Evolutionary conservation across 73 alveolate genomes (phyloP).

Genomic region (Tetrahymena malaccensis): DNA sequence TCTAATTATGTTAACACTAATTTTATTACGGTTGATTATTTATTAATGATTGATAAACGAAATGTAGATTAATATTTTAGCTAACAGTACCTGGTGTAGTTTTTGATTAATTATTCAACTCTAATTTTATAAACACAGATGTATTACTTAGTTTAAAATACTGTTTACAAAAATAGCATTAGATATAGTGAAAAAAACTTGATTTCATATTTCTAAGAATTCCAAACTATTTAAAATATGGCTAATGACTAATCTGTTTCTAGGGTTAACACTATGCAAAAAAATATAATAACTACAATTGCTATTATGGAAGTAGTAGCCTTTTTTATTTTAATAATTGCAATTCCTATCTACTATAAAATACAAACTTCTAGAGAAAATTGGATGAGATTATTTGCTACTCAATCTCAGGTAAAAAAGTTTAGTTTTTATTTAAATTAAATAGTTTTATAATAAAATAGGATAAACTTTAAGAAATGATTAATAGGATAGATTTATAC

Average conservation of each 20-base stretch:
- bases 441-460: not conserved
- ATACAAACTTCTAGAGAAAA: not conserved
- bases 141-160: not conserved
- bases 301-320: not conserved
- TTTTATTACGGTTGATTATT: not conserved
- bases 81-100: not conserved
- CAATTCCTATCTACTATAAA: not conserved
- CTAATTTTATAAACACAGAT: not conserved
- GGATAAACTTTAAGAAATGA: not conserved
- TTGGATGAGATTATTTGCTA: not conserved
- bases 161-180: not conserved
- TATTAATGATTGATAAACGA: not conserved
- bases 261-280: not conserved
- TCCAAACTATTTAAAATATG: not conserved
- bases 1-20: not conserved
- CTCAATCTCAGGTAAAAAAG: not conserved
- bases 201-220: not conserved
- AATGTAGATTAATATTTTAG: not conserved
- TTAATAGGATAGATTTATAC: not conserved
- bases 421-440: not conserved
- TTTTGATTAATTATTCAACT: not conserved
- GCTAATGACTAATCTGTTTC: not conserved
- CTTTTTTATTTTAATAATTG: not conserved
- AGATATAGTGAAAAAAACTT: not conserved
- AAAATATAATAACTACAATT: not conserved